phyloP scores from a whole-genome alignment of 495 filamentous ascomycete genomes.

The Penicillium canescens region DNA sequence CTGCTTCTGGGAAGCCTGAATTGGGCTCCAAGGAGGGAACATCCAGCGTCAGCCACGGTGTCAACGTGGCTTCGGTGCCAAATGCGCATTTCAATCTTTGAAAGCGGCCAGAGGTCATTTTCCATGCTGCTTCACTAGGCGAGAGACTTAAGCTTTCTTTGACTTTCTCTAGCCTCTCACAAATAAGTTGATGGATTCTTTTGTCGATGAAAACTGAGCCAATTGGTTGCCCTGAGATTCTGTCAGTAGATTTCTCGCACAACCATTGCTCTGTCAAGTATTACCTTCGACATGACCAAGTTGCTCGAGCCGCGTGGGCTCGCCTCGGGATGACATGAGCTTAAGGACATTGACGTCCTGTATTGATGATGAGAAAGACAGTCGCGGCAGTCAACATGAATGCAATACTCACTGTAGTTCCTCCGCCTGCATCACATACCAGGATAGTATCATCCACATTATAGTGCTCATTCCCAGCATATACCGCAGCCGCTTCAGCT shows the following conservation, averaged over 20 bases:
- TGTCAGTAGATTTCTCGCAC: not conserved
- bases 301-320: conserved; percentile 35
- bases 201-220: conserved; percentile 43
- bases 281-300: conserved; percentile 41
- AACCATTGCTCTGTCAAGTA: not conserved
- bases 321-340: conserved; percentile 25
- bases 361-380: not conserved
- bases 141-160: conserved; percentile 15
- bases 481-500: conserved; percentile 67
- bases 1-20: conserved; percentile 21
- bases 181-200: conserved; percentile 25
- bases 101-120: conserved; percentile 38
- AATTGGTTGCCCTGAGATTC: conserved; percentile 31
- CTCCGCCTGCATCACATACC: conserved; percentile 58
- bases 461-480: conserved; percentile 44
- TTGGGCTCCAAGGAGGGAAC: conserved; percentile 26
- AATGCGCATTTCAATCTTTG: conserved; percentile 42
- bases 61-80: conserved; percentile 27
- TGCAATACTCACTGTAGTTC: conserved; percentile 44
- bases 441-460: conserved; percentile 45
- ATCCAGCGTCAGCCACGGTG: conserved; percentile 28
- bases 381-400: not conserved
- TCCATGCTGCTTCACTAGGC: conserved; percentile 26
- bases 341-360: conserved; percentile 43
- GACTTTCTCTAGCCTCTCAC: conserved; percentile 23